Percentiles rank a stretch among this genome's conserved stretches.
Conservation (phyloP, 345 rosid genomes). For the Pistacia vera region DNA sequence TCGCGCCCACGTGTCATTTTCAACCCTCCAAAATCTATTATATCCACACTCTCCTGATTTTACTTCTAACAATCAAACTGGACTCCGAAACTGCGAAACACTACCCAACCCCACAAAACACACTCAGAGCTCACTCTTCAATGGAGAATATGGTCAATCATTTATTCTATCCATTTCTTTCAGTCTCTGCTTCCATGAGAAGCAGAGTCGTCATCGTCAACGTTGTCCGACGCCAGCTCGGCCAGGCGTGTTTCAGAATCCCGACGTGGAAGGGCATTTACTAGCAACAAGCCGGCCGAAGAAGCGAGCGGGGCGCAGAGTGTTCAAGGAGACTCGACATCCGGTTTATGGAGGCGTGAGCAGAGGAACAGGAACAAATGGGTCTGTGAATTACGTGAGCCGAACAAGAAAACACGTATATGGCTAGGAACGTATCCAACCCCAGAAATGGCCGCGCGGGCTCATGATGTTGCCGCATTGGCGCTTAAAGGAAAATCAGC, state of each 20-base stretch:
- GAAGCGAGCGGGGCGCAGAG: constrained; percentile 62
- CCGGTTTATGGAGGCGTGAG: constrained; percentile 66
- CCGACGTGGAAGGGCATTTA: constrained; percentile 35
- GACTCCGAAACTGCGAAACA: too few species aligned
- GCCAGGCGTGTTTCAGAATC: constrained; percentile 11
- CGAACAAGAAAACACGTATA: constrained; percentile 53
- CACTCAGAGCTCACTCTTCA: too few species aligned
- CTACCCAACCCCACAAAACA: too few species aligned
- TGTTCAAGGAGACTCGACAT: constrained; percentile 74
- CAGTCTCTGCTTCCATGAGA: constrained; percentile 3
- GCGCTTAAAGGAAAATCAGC: constrained; percentile 64
- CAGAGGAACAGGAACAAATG: constrained; percentile 60
- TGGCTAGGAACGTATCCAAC: constrained; percentile 86
- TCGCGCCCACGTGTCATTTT: too few species aligned
- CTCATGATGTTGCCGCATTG: constrained; percentile 78
- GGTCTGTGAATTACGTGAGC: constrained; percentile 78
- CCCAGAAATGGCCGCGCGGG: constrained; percentile 79
- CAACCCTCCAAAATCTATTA: too few species aligned
- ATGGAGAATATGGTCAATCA: too few species aligned
- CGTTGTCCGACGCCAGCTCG: constrained; percentile 22
- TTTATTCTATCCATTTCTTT: too few species aligned
- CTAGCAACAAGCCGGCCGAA: constrained; percentile 63
- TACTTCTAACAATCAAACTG: too few species aligned
- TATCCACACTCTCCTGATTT: too few species aligned
- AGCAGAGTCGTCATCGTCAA: constrained; percentile 12